Base-by-base conservation (phyloP, 805 yeast species). In the Groenewaldozyma salmanticensis region DNA sequence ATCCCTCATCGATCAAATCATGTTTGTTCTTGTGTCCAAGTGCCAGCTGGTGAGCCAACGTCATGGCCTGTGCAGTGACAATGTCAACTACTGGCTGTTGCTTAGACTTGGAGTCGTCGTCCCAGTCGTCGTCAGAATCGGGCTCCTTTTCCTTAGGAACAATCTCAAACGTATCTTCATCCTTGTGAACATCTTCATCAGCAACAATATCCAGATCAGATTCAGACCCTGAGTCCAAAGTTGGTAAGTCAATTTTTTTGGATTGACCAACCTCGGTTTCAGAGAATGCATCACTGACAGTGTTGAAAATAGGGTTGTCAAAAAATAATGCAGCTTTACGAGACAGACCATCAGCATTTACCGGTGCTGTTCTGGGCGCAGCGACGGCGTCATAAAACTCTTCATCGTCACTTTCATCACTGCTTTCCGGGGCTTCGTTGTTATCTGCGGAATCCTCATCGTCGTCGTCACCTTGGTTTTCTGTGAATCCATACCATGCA, bases 11-110 rank as follows among this genome's bases (percentile, higher is more conserved):
- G n/a, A 85, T 67, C 42, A 90, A 67, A 55, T 87, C 95, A 52
- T 84, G 80, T 58, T 81, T 87, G 38, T 79, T 75, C 67, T 71
- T 82, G 54, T 85, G 87, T 6, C 96, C 96, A 20, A 86, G 62
- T 0, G 97, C 98, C 31, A 92, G 70, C 62, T 92, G 87, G 58
- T 92, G 99, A 0, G 98, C 98, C 53, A 92, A 67, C 0, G 98
- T 92, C 99, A 92, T 92, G 4, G 96, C 96, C 59, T 87, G 94
- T 1, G 82, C 94, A 1, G 96, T 87, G 16, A 92, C 94, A 45
- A 88, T 67, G 48, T 85, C 95, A 38, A 85, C 77, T 45, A 76
- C 81, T 39, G 56, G 47, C 35, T 43, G 47, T n/a, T n/a, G n/a
- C 47, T 50, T 37, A 21, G 45, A 21, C 35, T 34, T 33, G 45